Base-by-base conservation (phyloP, 163 green algal genomes). In the Coccomyxa subellipsoidea region DNA sequence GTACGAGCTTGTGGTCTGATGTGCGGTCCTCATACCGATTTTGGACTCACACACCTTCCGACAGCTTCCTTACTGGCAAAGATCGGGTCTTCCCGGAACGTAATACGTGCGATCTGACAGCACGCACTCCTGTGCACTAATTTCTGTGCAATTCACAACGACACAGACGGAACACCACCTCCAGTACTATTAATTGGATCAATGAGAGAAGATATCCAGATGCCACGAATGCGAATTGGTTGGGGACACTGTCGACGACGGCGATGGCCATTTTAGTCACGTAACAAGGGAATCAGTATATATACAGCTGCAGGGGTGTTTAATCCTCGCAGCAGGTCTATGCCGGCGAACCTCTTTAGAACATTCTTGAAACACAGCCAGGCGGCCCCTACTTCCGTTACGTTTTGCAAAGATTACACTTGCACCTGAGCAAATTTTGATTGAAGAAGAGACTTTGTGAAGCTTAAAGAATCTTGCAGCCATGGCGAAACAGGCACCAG, bases 401-500 rank as follows among this genome's bases (percentile, higher is more conserved):
- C 47, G 23, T 59, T 8, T 59, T 59, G 47, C 47, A 59, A 59
- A 59, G 47, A 2, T 59, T 59, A 18, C 47, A 18, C 47, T 12
- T 18, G 47, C 47, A 59, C 47, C 23, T 59, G 3, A 59, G 15
- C 47, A 18, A 59, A 18, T 59, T 27, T 18, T 59, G 47, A 59
- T 27, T 59, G 21, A 1, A 59, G 3, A 27, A 5, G 4, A 2
- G 3, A n/a, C 23, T 59, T 59, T 27, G 47, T 27, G 40, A 59
- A 18, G 5, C 47, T 2, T 27, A 59, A 18, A 59, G 47, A 59
- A 59, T 12, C 1, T 59, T 59, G 47, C 47, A 59, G 47, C 10
- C 25, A 83, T 80, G 78, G 69, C 78, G 15, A 73, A 73, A 23
- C 79, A 87, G 29, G 79, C 79, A 39, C 83, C 84, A 54, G 84